Evolutionary conservation across 805 yeast species (phyloP), one percentile per base, ranked within the genome.

Genomic region (Ogataea pignaliae): DNA sequence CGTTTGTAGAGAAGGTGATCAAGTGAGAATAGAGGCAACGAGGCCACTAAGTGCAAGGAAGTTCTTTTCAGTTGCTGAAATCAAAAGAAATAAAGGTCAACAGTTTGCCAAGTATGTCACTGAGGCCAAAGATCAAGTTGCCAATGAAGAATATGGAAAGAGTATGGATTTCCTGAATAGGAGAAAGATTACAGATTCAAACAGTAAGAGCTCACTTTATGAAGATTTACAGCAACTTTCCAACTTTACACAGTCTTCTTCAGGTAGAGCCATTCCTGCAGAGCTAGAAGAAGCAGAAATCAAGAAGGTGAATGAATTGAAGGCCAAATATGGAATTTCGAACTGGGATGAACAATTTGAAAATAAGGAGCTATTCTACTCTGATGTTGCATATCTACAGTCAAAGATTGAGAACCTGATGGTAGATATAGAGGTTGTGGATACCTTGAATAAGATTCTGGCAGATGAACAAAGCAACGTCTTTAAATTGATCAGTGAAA

Each of bases 1-100:
- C 59, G 75, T 88, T 41, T 87, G 97, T 55, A 83, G 89, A 61
- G 96, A 89, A 63, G 99, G 99, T 37, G 99, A 91, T 69, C 72
- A 91, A 50, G 98, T 93, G 13, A 80, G 98, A 65, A 88, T 91
- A 45, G 96, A 91, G 65, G 78, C 88, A 31, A 84, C 89, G 32
- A 83, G 96, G 51, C 95, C 96, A 35, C 66, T 89, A 35, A 83
- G 95, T 14, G 78, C 90, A 14, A 73, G 83, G 47, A 91, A 91
- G 66, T 79, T 76, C 48, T 91, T 91, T 70, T 89, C 97, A 10
- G 81, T 91, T 46, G 96, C 97, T 2, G 97, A 91, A 61, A 87
- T 91, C 62, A 79, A 88, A 68, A 81, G 76, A 61, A 84, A 87
- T 59, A 81, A 85, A 66, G 98, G 97, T 76, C 90, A 89, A 60